Evolutionary conservation across 345 rosid genomes (phyloP), one percentile per base, ranked within the genome.

Genomic region (Mercurialis annua): DNA sequence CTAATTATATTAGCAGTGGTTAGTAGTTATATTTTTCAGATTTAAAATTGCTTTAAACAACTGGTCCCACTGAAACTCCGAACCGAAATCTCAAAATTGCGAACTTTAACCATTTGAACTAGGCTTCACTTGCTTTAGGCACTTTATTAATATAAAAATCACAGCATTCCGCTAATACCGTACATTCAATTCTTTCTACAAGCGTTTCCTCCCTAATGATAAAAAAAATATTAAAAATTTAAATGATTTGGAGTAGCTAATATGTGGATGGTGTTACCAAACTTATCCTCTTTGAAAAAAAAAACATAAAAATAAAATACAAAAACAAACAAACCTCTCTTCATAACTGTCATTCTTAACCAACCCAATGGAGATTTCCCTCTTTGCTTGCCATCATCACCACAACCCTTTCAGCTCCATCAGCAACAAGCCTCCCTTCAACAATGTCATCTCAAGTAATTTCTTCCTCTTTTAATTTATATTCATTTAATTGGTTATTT

Each of bases 311-410:
- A 43, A 14, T 24, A 12, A 43, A 18, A 23, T 29, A 62, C 42
- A 4, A 3, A 27, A 14, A 64, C 18, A 21, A 61, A 59, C 59
- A 20, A 17, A 9, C 29, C 38, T 48, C 20, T 29, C 23, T 52
- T 55, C 59, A 16, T 21, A 70, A 65, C 67, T 56, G 70, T 53
- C 55, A 53, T 48, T 61, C 27, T 62, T 27, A 65, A 56, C 67
- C 57, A 58, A 30, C 53, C 44, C 29, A 2, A 84, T 84, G 92
- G 86, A 80, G 63, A 78, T 78, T 74, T 78, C 62, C 17, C 48
- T 80, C 74, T 82, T 80, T 59, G 76, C 71, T 51, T 26, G 34
- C 82, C 51, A 57, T 66, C 55, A 57, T 64, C 87, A 82, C 21
- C 76, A 56, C 63, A 57, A 21, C 68, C 63, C 71, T 16, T n/a